A percentile compares a stretch with the other conserved stretches of the same genome.
These are phyloP conservation scores for Monosporozyma servazzii DNA, from an alignment of 805 yeast genomes.

Conservation along the genomic window DNA sequence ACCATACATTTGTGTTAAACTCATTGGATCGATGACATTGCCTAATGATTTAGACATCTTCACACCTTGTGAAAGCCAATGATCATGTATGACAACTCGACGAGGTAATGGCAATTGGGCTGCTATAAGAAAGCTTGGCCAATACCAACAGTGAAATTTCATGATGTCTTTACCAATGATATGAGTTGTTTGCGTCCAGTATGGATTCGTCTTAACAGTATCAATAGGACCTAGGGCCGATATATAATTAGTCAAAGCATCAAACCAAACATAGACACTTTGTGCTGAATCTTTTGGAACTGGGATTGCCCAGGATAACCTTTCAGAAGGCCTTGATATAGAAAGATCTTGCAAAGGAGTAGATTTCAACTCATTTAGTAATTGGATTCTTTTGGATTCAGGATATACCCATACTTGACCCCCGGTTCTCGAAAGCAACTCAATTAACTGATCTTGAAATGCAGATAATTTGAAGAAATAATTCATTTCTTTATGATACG, in stretches of 20 bases:
- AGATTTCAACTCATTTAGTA: conserved; percentile 49
- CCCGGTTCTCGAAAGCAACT: conserved; percentile 35
- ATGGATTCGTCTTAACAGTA: neutral
- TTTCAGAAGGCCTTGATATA: conserved; percentile 71
- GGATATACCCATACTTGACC: conserved; percentile 60
- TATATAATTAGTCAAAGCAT: conserved; percentile 79
- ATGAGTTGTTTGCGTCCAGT: conserved; percentile 48
- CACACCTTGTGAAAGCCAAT: conserved; percentile 82
- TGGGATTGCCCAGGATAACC: conserved; percentile 82
- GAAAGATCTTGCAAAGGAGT: conserved; percentile 57
- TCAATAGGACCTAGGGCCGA: conserved; percentile 60
- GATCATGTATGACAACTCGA: conserved; percentile 81
- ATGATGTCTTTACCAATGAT: conserved; percentile 87
- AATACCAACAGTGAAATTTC: conserved; percentile 81
- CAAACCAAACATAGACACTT: conserved; percentile 92
- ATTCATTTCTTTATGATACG: conserved; percentile 68
- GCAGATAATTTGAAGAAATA: conserved; percentile 71
- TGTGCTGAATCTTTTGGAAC: conserved; percentile 78
- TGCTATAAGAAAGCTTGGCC: conserved; percentile 90
- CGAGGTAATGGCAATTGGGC: conserved; percentile 63
- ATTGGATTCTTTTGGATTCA: conserved; percentile 39
- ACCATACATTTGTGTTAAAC: conserved; percentile 54
- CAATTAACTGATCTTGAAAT: conserved; percentile 48
- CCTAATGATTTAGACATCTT: conserved; percentile 93
- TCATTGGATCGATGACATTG: conserved; percentile 86